Evolutionary conservation across 1,284 basidiomycete species (phyloP).

Genomic region (Melanopsichium pennsylvanicum): DNA sequence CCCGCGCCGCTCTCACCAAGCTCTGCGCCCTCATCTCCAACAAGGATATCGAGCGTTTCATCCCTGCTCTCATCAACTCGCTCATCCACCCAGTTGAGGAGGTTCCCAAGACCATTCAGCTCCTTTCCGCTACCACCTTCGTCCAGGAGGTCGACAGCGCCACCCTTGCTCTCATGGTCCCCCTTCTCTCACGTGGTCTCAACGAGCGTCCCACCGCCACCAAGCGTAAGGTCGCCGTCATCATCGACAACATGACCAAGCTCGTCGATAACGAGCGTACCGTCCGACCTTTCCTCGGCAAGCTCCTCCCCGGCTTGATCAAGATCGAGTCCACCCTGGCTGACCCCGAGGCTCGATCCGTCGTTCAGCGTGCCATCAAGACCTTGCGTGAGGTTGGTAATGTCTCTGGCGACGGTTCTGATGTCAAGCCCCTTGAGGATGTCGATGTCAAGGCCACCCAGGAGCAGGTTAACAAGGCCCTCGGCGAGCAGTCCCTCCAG

Average conservation of each 20-base stretch:
- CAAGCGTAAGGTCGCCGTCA: constrained; percentile 66
- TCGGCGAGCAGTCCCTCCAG: constrained; percentile 53
- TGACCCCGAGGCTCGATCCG: constrained; percentile 64
- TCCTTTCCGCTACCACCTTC: constrained; percentile 99
- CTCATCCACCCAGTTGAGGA: constrained; percentile 99
- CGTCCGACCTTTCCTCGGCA: constrained; percentile 65
- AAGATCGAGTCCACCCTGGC: constrained; percentile 65
- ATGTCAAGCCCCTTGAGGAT: constrained; percentile 64
- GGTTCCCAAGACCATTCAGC: constrained; percentile 92
- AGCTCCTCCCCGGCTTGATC: constrained; percentile 65
- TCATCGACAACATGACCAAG: constrained; percentile 67
- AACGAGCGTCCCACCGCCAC: constrained; percentile 65
- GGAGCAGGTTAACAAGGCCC: constrained; percentile 54
- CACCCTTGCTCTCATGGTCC: constrained; percentile 98
- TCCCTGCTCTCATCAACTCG: constrained; percentile 91
- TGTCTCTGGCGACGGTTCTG: constrained; percentile 63
- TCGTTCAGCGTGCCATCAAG: constrained; percentile 65
- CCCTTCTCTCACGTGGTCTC: constrained; percentile 93
- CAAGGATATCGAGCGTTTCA: constrained; percentile 89
- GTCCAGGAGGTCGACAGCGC: constrained; percentile 99
- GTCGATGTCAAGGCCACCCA: constrained; percentile 52
- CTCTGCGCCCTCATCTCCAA: constrained; percentile 77
- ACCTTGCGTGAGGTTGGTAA: constrained; percentile 64
- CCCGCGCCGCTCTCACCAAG: constrained; percentile 91
- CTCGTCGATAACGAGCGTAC: constrained; percentile 67